phyloP scores from a whole-genome alignment of 73 alveolate species.

The Strombidium stylifer region DNA sequence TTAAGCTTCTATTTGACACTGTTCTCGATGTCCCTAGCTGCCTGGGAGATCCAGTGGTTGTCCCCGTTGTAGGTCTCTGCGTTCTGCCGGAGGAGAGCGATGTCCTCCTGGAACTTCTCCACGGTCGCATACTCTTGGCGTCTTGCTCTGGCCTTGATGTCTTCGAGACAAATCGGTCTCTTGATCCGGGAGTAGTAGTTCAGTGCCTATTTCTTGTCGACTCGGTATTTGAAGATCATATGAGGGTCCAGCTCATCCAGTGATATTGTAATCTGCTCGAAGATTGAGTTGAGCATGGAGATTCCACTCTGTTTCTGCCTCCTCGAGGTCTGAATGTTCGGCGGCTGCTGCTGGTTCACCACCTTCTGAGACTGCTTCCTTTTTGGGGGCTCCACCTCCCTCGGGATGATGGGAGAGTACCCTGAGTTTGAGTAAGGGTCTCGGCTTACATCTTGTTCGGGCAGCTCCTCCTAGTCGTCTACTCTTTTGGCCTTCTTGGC shows the following conservation, averaged over 20 bases:
- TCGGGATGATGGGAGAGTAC: too few species aligned
- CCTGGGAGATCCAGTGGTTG: constrained; percentile 12
- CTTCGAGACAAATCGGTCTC: constrained; percentile 84
- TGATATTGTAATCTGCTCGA: constrained; percentile 23
- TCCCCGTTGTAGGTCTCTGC: constrained; percentile 53
- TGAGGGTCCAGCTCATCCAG: too few species aligned
- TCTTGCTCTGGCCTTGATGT: constrained; percentile 71
- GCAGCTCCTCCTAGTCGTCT: too few species aligned
- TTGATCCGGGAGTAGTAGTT: constrained; percentile 79
- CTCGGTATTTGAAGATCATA: too few species aligned
- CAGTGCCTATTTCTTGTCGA: constrained; percentile 72
- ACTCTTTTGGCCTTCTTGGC: too few species aligned
- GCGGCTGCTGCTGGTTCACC: constrained; percentile 18
- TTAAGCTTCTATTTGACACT: too few species aligned
- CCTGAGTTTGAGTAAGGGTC: too few species aligned
- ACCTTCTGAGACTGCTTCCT: too few species aligned
- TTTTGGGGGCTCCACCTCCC: too few species aligned
- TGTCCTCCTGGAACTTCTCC: constrained; percentile 36
- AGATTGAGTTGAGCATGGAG: constrained; percentile 21
- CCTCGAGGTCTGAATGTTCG: background rate
- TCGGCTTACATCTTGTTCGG: too few species aligned
- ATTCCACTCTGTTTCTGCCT: constrained; percentile 4
- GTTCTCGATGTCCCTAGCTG: constrained; percentile 20
- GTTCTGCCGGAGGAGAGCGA: constrained; percentile 38
- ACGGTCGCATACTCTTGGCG: constrained; percentile 41